Conservation (phyloP, 805 yeast genomes). For the Yamadazyma philogaea region DNA sequence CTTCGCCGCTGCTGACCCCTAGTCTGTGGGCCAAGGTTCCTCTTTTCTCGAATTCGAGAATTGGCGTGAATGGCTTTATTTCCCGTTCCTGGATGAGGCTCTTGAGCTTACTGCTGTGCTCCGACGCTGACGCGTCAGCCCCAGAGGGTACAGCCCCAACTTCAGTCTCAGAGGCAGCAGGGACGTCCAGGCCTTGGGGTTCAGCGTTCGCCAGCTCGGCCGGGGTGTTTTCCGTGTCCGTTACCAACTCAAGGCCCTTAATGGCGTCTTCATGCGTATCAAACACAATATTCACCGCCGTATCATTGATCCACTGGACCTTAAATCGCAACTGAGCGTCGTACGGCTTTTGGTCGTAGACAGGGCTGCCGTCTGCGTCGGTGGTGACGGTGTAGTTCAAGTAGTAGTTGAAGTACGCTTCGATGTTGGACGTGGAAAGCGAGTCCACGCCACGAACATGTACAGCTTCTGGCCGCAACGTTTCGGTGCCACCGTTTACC, state of each 20-base stretch:
- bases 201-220: no score
- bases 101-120: conserved; percentile 18
- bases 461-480: conserved; percentile 46
- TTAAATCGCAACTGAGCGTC: conserved; percentile 36
- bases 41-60: conserved; percentile 31
- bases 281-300: conserved; percentile 55
- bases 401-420: conserved; percentile 49
- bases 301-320: conserved; percentile 68
- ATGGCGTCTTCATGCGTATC: conserved; percentile 40
- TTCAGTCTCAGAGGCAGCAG: conserved; percentile 12
- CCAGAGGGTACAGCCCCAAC: conserved; percentile 8
- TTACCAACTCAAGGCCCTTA: conserved; percentile 34
- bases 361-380: conserved; percentile 12
- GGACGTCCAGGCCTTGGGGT: no score
- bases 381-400: conserved; percentile 29
- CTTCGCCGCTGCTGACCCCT: conserved; percentile 18
- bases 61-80: conserved; percentile 40
- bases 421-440: conserved; percentile 58
- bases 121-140: background rate
- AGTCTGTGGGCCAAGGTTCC: conserved; percentile 28
- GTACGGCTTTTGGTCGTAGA: conserved; percentile 23
- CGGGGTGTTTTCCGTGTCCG: conserved; percentile 21
- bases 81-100: conserved; percentile 34
- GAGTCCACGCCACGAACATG: conserved; percentile 61
- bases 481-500: conserved; percentile 30